Conservation (phyloP, 768 basidiomycete species). For the Multifurca ochricompacta region DNA sequence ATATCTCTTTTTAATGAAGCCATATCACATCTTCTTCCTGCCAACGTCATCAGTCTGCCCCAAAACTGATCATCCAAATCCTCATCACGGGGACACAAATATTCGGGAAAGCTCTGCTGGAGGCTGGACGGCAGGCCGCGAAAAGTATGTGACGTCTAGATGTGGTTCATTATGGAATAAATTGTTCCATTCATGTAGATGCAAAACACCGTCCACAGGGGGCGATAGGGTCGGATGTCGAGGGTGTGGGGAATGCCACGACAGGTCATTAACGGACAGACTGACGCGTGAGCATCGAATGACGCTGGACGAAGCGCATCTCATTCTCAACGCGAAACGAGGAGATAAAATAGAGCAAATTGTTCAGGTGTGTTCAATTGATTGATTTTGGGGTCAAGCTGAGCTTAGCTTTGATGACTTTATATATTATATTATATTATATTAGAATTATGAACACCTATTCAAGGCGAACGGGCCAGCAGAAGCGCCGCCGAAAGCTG, state of each 20-base stretch:
- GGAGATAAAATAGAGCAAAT: conserved; percentile 62
- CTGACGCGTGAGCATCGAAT: conserved; percentile 82
- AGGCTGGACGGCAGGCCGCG: conserved; percentile 86
- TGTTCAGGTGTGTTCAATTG: conserved; percentile 52
- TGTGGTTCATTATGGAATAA: too few species aligned
- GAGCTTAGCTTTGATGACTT: background rate
- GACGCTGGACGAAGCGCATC: conserved; percentile 90
- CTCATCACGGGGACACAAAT: conserved; percentile 69
- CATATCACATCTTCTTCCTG: background rate
- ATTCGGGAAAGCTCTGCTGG: conserved; percentile 83
- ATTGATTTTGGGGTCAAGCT: too few species aligned
- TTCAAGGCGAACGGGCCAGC: conserved; percentile 83
- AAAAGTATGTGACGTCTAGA: conserved; percentile 70
- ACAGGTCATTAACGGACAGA: conserved; percentile 70
- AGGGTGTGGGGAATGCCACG: conserved; percentile 66
- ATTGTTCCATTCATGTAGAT: conserved; percentile 41
- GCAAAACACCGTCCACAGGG: conserved; percentile 74
- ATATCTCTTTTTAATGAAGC: background rate
- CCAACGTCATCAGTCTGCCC: conserved; percentile 81
- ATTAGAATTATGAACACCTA: conserved; percentile 84
- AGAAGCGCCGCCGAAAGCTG: conserved; percentile 37
- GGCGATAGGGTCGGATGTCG: conserved; percentile 56
- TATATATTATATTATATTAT: background rate
- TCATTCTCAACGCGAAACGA: conserved; percentile 84
- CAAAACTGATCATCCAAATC: conserved; percentile 72